Base-by-base conservation (phyloP, 2,329 filamentous ascomycete species). In the Scorias spongiosa region DNA sequence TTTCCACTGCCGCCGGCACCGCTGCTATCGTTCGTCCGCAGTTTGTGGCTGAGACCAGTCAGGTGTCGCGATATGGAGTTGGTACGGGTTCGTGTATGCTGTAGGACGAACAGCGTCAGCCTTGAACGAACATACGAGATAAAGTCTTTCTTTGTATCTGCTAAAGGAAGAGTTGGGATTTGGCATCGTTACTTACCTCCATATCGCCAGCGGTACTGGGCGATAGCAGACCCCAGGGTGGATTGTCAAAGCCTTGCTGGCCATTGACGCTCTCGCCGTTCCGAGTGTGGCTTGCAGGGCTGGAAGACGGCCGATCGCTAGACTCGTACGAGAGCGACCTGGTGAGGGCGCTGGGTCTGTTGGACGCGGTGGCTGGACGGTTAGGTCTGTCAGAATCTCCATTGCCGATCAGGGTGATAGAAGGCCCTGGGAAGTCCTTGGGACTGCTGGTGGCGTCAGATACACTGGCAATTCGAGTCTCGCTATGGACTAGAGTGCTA, bases 401-500 rank as follows among this genome's bases (percentile, higher is more conserved):
- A 7, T 26, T 26, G 20, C 20, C 7, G 20, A 26, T 26, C 20
- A 26, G 20, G 20, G 20, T 26, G 20, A 7, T 26, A 26, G 20
- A 26, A 26, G 20, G 20, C 20, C 20, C 20, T 26, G 48, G 2
- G 29, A 17, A 40, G 28, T 14, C 46, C 48, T 11, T 56, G 54
- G 42, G 20, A 54, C 37, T 40, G 30, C 57, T 58, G 49, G 47
- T 54, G 17, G 52, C 49, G 30, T 55, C 56, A 1, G 53, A 55
- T n/a, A 26, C 20, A 26, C 4, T 7, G 20, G 47, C 42, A 29
- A 40, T 44, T 17, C 45, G 41, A 28, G 49, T 41, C 20, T 46
- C 48, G 7, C 15, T 40, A 8, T 53, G 45, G 20, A 40, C 38
- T 34, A 89, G 69, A 15, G 81, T 78, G 30, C 79, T 81, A 54